Conservation (phyloP, 176 grass and related monocot species). For the Phoenix roebelenii region DNA sequence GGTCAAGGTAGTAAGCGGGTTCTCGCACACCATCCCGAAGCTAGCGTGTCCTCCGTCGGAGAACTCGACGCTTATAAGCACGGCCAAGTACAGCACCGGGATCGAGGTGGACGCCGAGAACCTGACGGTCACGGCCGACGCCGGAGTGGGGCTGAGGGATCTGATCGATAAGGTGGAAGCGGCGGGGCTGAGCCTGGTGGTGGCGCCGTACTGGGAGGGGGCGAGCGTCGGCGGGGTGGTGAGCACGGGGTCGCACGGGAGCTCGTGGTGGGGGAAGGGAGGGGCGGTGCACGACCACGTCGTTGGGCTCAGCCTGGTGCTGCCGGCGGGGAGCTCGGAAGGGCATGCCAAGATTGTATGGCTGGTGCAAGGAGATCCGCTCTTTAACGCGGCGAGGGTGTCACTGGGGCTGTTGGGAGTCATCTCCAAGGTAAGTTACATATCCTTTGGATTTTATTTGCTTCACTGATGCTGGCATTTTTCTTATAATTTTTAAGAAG, state of each 20-base stretch:
- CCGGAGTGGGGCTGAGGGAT: slow-evolving; percentile 48
- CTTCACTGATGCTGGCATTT: too few relatives aligned
- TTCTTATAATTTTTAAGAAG: too few relatives aligned
- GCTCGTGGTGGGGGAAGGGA: slow-evolving; percentile 78
- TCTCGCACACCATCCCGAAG: slow-evolving; percentile 75
- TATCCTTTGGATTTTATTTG: too few relatives aligned
- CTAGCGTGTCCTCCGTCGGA: slow-evolving; percentile 46
- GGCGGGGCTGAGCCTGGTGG: slow-evolving; percentile 47
- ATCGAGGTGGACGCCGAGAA: slow-evolving; percentile 34
- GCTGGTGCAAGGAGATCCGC: slow-evolving; percentile 28
- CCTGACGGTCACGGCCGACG: slow-evolving; percentile 47
- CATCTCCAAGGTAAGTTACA: slow-evolving; percentile 45
- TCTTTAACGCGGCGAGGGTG: slow-evolving; percentile 62
- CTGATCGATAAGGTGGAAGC: slow-evolving; percentile 55
- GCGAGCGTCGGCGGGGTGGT: slow-evolving; percentile 63
- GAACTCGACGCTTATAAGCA: slow-evolving; percentile 26
- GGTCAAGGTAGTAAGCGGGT: slow-evolving; percentile 62
- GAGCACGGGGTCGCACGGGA: slow-evolving; percentile 70
- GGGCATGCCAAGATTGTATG: slow-evolving; percentile 38
- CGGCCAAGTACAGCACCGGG: slow-evolving; percentile 14
- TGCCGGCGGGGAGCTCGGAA: slow-evolving; percentile 20
- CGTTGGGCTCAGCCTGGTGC: slow-evolving; percentile 41
- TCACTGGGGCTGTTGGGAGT: slow-evolving; percentile 66
- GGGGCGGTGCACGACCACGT: slow-evolving; percentile 72
- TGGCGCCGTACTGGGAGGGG: slow-evolving; percentile 76